These are phyloP conservation scores for Candida andamanensis DNA, from an alignment of 805 yeast genomes.

Conservation along the genomic window DNA sequence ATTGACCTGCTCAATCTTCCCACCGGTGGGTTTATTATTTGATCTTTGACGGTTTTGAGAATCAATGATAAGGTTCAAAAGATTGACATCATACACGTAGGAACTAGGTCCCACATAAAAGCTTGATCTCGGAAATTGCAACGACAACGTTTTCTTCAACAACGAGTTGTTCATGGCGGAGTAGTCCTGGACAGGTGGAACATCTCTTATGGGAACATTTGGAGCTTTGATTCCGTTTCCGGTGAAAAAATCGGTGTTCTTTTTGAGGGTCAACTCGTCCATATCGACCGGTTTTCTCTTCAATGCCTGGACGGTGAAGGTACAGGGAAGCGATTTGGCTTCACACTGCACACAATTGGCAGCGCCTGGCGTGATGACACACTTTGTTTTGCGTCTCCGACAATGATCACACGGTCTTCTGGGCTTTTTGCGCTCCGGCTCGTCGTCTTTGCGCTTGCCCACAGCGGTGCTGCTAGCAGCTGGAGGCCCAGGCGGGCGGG, in stretches of 20 bases:
- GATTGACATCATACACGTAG: slow-evolving; percentile 60
- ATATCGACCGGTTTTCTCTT: slow-evolving; percentile 27
- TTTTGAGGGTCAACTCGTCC: slow-evolving; percentile 13
- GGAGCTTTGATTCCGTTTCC: slow-evolving; percentile 25
- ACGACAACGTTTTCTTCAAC: slow-evolving; percentile 61
- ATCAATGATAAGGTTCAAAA: slow-evolving; percentile 56
- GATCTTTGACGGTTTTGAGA: slow-evolving; percentile 17
- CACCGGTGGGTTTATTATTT: slow-evolving; percentile 32
- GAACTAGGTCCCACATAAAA: slow-evolving; percentile 88
- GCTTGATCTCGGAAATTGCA: slow-evolving; percentile 86
- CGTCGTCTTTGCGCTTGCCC: slow-evolving; percentile 3
- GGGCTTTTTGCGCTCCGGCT: too few species aligned
- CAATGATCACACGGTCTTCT: slow-evolving; percentile 81
- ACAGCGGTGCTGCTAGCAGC: slow-evolving; percentile 3
- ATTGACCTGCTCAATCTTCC: slow-evolving; percentile 73
- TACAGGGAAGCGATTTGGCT: slow-evolving; percentile 65
- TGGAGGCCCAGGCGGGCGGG: neutral
- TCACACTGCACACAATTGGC: slow-evolving; percentile 74
- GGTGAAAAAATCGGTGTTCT: slow-evolving; percentile 15
- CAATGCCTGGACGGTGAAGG: slow-evolving; percentile 57
- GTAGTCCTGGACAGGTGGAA: slow-evolving; percentile 63
- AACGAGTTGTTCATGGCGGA: slow-evolving; percentile 58
- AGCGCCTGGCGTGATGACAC: slow-evolving; percentile 62
- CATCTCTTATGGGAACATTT: slow-evolving; percentile 45
- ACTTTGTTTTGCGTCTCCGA: slow-evolving; percentile 70